Conservation (phyloP, 2,329 filamentous ascomycete species). For the Aspergillus sp. region DNA sequence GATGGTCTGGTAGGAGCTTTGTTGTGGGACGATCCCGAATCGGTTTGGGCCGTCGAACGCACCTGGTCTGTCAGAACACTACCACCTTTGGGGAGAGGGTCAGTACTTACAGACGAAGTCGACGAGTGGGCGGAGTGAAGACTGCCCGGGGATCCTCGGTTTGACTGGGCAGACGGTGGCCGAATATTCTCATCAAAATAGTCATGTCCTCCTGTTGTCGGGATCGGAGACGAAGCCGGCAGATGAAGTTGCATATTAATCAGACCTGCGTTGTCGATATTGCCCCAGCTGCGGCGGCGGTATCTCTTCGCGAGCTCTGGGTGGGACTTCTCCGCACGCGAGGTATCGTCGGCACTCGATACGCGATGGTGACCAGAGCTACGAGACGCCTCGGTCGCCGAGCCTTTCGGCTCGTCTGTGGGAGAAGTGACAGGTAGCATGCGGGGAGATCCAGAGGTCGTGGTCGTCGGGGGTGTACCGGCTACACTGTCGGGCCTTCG, state of each 20-base stretch:
- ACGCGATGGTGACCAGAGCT: constrained; percentile 55
- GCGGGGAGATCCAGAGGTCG: constrained; percentile 42
- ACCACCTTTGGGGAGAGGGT: not conserved
- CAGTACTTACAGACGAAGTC: constrained; percentile 63
- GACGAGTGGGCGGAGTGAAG: constrained; percentile 53
- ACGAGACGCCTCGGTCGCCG: constrained; percentile 33
- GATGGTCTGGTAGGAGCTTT: constrained; percentile 58
- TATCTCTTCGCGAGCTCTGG: constrained; percentile 73
- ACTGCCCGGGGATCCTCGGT: constrained; percentile 65
- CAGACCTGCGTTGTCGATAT: constrained; percentile 50
- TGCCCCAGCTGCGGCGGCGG: constrained; percentile 79
- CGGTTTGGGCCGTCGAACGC: constrained; percentile 21
- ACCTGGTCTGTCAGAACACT: constrained; percentile 14
- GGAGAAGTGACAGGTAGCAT: constrained; percentile 16
- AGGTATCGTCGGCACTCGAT: constrained; percentile 69
- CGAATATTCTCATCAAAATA: constrained; percentile 30
- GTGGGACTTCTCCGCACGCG: constrained; percentile 51
- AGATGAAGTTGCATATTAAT: constrained; percentile 33
- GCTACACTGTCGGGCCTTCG: constrained; percentile 53
- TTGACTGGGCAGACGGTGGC: constrained; percentile 40
- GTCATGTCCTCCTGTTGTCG: constrained; percentile 33
- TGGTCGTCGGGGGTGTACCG: constrained; percentile 14
- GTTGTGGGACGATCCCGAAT: constrained; percentile 19
- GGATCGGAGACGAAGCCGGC: constrained; percentile 31
- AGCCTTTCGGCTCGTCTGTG: constrained; percentile 26